phyloP scores from a whole-genome alignment of 2,329 filamentous ascomycete species.

The Emmonsiellopsis sp. region DNA sequence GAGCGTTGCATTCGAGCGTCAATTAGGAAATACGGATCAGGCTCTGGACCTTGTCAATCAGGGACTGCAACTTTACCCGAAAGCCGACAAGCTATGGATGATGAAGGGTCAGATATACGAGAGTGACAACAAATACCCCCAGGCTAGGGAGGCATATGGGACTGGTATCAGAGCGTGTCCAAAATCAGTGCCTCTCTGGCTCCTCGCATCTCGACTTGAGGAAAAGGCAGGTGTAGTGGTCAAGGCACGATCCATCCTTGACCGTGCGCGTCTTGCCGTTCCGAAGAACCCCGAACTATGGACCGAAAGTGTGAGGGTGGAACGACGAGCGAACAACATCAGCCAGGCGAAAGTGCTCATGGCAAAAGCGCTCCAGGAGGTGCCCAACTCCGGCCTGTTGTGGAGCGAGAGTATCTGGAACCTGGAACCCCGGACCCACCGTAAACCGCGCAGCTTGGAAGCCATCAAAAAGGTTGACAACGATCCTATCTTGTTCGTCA shows the following conservation, averaged over 20 bases:
- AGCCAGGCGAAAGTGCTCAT: conserved; percentile 83
- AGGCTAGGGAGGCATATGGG: conserved; percentile 82
- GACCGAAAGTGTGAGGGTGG: conserved; percentile 88
- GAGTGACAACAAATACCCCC: conserved; percentile 63
- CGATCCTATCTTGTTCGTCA: conserved; percentile 79
- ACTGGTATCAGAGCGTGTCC: conserved; percentile 82
- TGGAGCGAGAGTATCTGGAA: conserved; percentile 96
- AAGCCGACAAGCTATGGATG: conserved; percentile 88
- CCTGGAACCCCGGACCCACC: conserved; percentile 81
- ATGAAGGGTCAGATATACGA: conserved; percentile 98
- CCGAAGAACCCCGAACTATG: conserved; percentile 79
- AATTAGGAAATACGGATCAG: conserved; percentile 66
- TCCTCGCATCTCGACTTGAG: conserved; percentile 80
- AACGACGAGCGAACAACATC: conserved; percentile 75
- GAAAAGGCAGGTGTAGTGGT: conserved; percentile 75
- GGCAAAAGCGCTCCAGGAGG: conserved; percentile 86
- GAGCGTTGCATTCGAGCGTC: conserved; percentile 84
- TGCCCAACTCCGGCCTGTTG: conserved; percentile 75
- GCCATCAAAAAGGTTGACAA: conserved; percentile 96
- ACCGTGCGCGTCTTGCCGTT: conserved; percentile 78
- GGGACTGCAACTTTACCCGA: conserved; percentile 77
- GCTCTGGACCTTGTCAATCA: conserved; percentile 83
- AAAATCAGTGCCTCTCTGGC: conserved; percentile 76
- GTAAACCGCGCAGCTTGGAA: conserved; percentile 82
- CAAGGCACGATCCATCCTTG: conserved; percentile 88